Percentiles rank a stretch among this genome's conserved stretches.
These are phyloP conservation scores for Coemansia sp. DNA, from an alignment of 192 early-diverging fungal genomes.

Conservation along the genomic window DNA sequence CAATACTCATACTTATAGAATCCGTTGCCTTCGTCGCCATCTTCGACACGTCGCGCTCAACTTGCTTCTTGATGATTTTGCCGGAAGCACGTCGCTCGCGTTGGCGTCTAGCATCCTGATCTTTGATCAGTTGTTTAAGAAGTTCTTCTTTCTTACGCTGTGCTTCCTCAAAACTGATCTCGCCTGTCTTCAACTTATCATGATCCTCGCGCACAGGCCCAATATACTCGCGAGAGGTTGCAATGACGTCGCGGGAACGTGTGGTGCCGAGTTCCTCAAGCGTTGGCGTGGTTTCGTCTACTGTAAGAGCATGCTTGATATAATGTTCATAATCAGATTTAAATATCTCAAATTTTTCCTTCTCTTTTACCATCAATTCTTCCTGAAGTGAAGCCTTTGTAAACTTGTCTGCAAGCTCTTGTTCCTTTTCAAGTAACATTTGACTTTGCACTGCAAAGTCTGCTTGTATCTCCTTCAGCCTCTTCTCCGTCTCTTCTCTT, in stretches of 20 bases:
- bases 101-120: neutral
- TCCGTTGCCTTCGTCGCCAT: slow-evolving; percentile 1
- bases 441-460: no score
- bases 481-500: no score
- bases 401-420: no score
- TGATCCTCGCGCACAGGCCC: slow-evolving; percentile 1
- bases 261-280: slow-evolving; percentile 1
- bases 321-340: neutral
- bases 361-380: no score
- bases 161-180: slow-evolving; percentile 1
- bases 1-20: neutral
- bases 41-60: slow-evolving; percentile 3
- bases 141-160: slow-evolving; percentile 2
- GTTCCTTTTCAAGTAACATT: no score
- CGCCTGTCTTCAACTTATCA: neutral
- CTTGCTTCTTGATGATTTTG: slow-evolving; percentile 2
- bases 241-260: slow-evolving; percentile 2
- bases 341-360: no score
- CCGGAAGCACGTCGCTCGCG: slow-evolving; percentile 7
- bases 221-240: slow-evolving; percentile 1
- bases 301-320: slow-evolving; percentile 1
- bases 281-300: neutral
- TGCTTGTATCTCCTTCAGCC: no score
- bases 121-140: neutral
- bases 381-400: no score